Evolutionary conservation across 257 asterid species (phyloP), one percentile per base, ranked within the genome.

Genomic region (Solanum etuberosum): DNA sequence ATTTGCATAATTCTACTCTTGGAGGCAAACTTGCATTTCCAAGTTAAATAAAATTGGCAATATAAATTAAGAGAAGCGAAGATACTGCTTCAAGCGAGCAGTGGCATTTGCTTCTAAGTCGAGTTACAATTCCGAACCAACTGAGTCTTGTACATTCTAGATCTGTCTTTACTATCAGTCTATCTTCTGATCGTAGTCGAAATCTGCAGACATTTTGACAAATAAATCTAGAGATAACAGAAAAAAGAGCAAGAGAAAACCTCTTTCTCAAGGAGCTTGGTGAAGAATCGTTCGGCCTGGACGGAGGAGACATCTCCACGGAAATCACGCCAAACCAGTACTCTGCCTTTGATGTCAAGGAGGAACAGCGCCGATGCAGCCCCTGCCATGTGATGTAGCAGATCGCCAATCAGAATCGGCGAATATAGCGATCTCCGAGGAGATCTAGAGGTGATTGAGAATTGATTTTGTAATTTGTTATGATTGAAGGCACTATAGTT

Each of bases 351-450:
- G 59, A 95, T 94, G 90, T 96, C 99, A 85, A 96, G 93, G 86
- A 96, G 98, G 99, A 96, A 96, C 94, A 96, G 98, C 95, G 99
- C 98, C 89, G 99, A 96, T 85, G 98, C 98, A 91, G 99, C 99
- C 90, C 98, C 98, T 85, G 98, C 94, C 99, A 96, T 96, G 61
- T 77, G 83, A 42, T 76, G 32, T 34, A 20, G 8, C 83, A 42
- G 83, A 77, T 42, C 38, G 15, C 25, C 9, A 25, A 76, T 76
- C 59, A 76, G 83, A 76, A 40, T 40, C 3, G 23, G 83, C n/a
- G 59, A n/a, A 11, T 42, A n/a, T 74, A 37, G 54, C 31, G 42
- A 76, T 38, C 34, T 37, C 57, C 57, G 31, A 38, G 13, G 83
- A 42, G 83, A 77, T 77, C 61, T 77, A 42, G 14, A n/a, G 35